Conservation (phyloP, 2,329 filamentous ascomycete genomes). For the Pseudocercospora fijiensis region DNA sequence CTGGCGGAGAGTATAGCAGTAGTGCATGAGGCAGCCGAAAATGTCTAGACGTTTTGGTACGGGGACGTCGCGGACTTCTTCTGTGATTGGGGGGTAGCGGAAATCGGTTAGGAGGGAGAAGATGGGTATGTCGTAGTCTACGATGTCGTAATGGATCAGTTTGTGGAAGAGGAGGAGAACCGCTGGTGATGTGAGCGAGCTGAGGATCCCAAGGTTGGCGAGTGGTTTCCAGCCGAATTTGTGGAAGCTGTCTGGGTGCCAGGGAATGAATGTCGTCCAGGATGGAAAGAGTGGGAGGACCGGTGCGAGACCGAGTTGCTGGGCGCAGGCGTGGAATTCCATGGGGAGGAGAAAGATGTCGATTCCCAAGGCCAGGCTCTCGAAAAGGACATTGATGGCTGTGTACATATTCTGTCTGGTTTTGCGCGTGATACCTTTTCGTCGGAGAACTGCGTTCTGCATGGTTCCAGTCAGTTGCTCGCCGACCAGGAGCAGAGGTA, state of each 20-base stretch:
- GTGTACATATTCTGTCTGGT: constrained; percentile 19
- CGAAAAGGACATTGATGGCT: constrained; percentile 17
- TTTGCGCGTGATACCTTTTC: constrained; percentile 12
- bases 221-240: constrained; percentile 21
- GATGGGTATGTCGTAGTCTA: constrained; percentile 20
- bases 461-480: constrained; percentile 24
- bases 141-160: constrained; percentile 20
- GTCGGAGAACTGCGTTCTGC: constrained; percentile 18
- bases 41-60: constrained; percentile 18
- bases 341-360: constrained; percentile 32
- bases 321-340: constrained; percentile 29
- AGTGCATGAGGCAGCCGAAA: constrained; percentile 28
- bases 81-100: constrained; percentile 23
- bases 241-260: constrained; percentile 23
- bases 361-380: constrained; percentile 21
- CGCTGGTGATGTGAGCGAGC: constrained; percentile 22
- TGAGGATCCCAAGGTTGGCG: constrained; percentile 9
- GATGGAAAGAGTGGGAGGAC: constrained; percentile 26
- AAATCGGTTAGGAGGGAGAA: constrained; percentile 28
- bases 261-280: constrained; percentile 19
- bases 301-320: constrained; percentile 31
- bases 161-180: constrained; percentile 22
- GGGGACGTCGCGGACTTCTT: background rate
- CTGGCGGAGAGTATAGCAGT: constrained; percentile 23
- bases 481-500: constrained; percentile 21